These are phyloP conservation scores for Ogataea wickerhamii DNA, from an alignment of 805 yeast species.

Conservation along the genomic window DNA sequence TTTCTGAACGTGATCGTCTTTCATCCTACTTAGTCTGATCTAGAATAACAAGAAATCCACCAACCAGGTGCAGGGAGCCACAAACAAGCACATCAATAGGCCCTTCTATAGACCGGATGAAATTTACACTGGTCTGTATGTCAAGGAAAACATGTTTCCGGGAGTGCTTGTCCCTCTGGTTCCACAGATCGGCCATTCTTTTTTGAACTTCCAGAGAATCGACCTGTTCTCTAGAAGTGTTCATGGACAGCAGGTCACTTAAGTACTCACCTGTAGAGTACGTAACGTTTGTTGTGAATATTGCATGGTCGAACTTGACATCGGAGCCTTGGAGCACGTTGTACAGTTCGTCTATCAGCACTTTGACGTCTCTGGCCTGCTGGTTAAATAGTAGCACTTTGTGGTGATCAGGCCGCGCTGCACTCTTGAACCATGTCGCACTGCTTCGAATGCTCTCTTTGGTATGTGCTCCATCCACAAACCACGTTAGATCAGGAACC, in stretches of 20 bases:
- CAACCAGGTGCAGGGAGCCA: conserved; percentile 92
- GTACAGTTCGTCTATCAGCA: conserved; percentile 54
- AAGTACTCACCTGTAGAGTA: conserved; percentile 81
- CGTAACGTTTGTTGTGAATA: conserved; percentile 89
- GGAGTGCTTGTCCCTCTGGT: conserved; percentile 40
- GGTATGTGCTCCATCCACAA: conserved; percentile 94
- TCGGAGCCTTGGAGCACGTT: conserved; percentile 35
- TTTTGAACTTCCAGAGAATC: conserved; percentile 81
- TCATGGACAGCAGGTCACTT: conserved; percentile 80
- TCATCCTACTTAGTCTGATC: conserved; percentile 35
- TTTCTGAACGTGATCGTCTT: too few relatives aligned
- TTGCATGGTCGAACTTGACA: conserved; percentile 63
- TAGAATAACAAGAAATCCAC: conserved; percentile 84
- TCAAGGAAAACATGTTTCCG: conserved; percentile 56
- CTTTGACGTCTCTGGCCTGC: conserved; percentile 82
- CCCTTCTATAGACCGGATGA: conserved; percentile 44
- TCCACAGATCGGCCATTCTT: conserved; percentile 69
- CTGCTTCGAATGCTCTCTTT: conserved; percentile 83
- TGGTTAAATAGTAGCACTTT: conserved; percentile 80
- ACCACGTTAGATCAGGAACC: conserved; percentile 61
- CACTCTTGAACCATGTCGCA: conserved; percentile 64
- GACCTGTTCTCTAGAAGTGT: conserved; percentile 73
- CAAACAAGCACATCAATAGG: conserved; percentile 79
- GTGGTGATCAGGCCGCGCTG: conserved; percentile 28
- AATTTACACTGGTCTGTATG: conserved; percentile 69